Evolutionary conservation across 2,329 filamentous ascomycete species (phyloP).

Genomic region (Cryphonectria japonica): DNA sequence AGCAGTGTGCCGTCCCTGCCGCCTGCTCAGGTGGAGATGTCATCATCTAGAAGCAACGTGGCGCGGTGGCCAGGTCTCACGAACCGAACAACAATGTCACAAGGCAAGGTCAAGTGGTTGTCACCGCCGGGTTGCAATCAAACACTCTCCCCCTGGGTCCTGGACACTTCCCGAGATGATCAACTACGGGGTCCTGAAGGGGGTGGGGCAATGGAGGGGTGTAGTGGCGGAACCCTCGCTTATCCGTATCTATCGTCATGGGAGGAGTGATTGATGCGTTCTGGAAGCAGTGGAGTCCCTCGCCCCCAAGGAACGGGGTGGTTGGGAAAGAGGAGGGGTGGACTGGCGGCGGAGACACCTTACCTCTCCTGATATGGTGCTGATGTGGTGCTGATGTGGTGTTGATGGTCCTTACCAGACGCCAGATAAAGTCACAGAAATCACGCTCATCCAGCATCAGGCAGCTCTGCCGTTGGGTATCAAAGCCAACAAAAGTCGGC

Average conservation of each 20-base stretch:
- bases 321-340: neutral
- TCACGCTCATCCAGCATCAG: neutral
- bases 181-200: neutral
- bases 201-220: neutral
- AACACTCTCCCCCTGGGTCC: neutral
- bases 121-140: neutral
- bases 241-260: conserved; percentile 11
- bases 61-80: neutral
- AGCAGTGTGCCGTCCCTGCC: conserved; percentile 12
- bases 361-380: neutral
- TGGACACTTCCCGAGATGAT: neutral
- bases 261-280: neutral
- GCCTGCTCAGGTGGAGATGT: neutral
- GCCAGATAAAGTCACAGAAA: neutral
- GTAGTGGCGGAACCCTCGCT: neutral
- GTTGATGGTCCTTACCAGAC: neutral
- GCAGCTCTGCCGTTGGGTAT: neutral
- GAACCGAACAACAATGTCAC: neutral
- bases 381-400: no score
- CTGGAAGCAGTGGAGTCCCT: conserved; percentile 13
- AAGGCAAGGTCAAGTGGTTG: neutral
- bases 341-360: neutral
- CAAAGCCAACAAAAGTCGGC: neutral
- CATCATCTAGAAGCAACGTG: conserved; percentile 15
- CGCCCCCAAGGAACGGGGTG: neutral